Conservation (phyloP, 192 early-diverging fungal genomes). For the Gryganskiella cystojenkinii region DNA sequence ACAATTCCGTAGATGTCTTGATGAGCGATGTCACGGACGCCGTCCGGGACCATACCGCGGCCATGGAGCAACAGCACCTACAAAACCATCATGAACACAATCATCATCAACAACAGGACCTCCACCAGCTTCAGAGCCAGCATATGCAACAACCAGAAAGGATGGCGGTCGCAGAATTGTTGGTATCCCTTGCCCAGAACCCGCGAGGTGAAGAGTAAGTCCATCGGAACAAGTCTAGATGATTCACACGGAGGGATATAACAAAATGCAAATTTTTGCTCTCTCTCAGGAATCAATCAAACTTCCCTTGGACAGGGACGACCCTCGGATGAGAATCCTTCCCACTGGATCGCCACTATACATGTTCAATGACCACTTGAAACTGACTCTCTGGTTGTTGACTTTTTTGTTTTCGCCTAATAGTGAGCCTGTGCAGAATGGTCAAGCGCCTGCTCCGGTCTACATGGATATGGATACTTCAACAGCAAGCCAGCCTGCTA, state of each 20-base stretch:
- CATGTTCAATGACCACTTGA: too few relatives aligned
- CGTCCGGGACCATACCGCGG: constrained; percentile 27
- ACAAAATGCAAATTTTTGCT: too few relatives aligned
- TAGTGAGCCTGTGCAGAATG: not conserved
- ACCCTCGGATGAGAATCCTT: too few relatives aligned
- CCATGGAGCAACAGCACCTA: constrained; percentile 22
- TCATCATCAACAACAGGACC: not conserved
- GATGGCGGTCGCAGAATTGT: not conserved
- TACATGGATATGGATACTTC: not conserved
- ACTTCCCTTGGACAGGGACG: too few relatives aligned
- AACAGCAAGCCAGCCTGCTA: too few relatives aligned
- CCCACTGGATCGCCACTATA: too few relatives aligned
- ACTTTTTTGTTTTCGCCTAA: not conserved
- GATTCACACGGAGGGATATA: too few relatives aligned
- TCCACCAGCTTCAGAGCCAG: not conserved
- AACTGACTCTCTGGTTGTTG: too few relatives aligned
- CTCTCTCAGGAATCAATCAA: too few relatives aligned
- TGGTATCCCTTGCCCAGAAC: constrained; percentile 8
- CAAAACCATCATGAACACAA: constrained; percentile 10
- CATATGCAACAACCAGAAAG: constrained; percentile 9
- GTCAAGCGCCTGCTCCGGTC: not conserved
- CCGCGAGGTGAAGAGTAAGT: not conserved
- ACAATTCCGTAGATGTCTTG: constrained; percentile 13
- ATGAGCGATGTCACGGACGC: constrained; percentile 33
- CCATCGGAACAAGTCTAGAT: too few relatives aligned